Evolutionary conservation across 306 rosid species (phyloP).

Genomic region (Malus orientalis): DNA sequence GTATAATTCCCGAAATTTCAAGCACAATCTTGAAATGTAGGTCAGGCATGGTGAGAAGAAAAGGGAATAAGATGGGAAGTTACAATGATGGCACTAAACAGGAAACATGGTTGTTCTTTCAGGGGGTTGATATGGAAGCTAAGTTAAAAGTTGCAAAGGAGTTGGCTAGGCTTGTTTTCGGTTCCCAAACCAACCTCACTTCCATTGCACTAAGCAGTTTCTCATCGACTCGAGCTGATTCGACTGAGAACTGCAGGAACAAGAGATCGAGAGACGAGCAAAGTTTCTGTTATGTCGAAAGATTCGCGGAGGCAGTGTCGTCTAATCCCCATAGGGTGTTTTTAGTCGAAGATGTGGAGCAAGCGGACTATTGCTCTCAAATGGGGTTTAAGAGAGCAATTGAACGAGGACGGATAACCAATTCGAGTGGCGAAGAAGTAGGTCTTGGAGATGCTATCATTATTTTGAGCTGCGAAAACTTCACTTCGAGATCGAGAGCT

Average conservation of each 20-base stretch:
- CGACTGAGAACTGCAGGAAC: conserved; percentile 51
- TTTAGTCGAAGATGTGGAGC: conserved; percentile 74
- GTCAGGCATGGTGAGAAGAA: conserved; percentile 61
- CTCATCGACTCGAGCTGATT: conserved; percentile 70
- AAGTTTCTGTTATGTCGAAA: conserved; percentile 61
- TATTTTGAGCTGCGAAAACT: conserved; percentile 69
- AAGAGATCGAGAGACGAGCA: conserved; percentile 73
- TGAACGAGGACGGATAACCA: conserved; percentile 52
- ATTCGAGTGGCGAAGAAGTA: conserved; percentile 59
- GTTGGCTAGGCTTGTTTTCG: conserved; percentile 58
- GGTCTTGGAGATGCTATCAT: conserved; percentile 63
- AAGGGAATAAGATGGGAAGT: conserved; percentile 27
- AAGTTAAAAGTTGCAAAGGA: conserved; percentile 74
- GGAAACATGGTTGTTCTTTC: conserved; percentile 91
- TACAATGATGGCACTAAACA: conserved; percentile 36
- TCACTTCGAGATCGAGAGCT: conserved; percentile 76
- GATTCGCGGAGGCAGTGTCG: conserved; percentile 53
- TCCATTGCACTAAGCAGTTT: conserved; percentile 71
- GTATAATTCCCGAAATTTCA: conserved; percentile 57
- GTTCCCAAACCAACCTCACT: conserved; percentile 44
- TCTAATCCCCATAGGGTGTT: conserved; percentile 78
- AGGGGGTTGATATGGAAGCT: conserved; percentile 62
- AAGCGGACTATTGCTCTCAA: conserved; percentile 74
- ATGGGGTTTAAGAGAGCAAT: conserved; percentile 82
- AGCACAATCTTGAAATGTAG: conserved; percentile 73